phyloP scores from a whole-genome alignment of 192 early-diverging fungal genomes.

The Coemansia sp. region DNA sequence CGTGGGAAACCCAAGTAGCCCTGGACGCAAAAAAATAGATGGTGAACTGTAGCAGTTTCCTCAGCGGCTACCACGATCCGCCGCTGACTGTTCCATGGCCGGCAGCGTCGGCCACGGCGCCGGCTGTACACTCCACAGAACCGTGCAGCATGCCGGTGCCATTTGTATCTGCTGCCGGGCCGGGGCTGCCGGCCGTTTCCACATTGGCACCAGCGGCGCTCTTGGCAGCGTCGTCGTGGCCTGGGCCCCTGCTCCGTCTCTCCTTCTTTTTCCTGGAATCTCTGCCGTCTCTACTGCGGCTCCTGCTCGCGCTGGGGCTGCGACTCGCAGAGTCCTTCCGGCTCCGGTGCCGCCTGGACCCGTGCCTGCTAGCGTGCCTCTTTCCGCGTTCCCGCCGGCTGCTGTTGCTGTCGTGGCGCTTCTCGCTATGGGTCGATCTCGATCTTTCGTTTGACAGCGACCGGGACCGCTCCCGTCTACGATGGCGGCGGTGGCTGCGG shows the following conservation, averaged over 20 bases:
- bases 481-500: conserved; percentile 14
- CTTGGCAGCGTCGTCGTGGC: neutral
- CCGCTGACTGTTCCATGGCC: neutral
- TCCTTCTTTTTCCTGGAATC: conserved; percentile 3
- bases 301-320: conserved; percentile 10
- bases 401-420: conserved; percentile 11
- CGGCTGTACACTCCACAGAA: neutral
- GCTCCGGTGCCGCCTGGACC: conserved; percentile 13
- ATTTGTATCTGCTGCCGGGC: too few relatives aligned
- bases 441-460: conserved; percentile 13
- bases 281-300: conserved; percentile 5
- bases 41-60: too few relatives aligned
- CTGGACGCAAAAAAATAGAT: neutral
- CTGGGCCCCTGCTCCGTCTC: neutral
- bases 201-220: neutral
- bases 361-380: conserved; percentile 7
- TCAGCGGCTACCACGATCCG: neutral
- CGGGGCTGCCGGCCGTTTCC: too few relatives aligned
- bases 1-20: too few relatives aligned
- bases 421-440: conserved; percentile 3
- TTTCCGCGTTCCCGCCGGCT: neutral
- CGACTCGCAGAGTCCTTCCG: conserved; percentile 6
- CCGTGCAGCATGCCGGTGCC: too few relatives aligned
- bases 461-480: conserved; percentile 11
- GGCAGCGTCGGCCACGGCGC: neutral